Evolutionary conservation across 23 red algal species (phyloP).

Genomic region (Gracilaria vermiculophylla): DNA sequence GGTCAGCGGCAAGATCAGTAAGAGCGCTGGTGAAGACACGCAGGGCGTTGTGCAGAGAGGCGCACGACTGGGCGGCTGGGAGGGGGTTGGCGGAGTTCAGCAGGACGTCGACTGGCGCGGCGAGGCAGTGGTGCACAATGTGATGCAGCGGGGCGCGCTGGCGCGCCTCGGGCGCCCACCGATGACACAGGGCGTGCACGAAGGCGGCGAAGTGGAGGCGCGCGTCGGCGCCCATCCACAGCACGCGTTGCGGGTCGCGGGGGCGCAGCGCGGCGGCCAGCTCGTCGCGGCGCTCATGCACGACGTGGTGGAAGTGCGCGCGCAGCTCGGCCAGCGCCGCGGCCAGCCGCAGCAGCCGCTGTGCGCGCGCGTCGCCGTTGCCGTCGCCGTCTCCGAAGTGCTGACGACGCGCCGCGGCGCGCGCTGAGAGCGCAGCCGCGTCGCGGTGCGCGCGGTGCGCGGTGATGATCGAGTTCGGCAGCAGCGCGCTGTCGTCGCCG

Average conservation of each 20-base stretch:
- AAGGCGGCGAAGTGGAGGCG: background rate
- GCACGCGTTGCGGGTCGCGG: background rate
- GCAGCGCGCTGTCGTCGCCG: slow-evolving; percentile 10
- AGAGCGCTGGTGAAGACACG: background rate
- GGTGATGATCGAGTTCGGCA: background rate
- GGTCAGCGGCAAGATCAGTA: background rate
- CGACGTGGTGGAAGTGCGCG: background rate
- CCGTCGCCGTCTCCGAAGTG: too few relatives aligned
- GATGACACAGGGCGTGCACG: background rate
- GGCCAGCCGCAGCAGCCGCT: background rate
- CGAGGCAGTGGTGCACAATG: background rate
- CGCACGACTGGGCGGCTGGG: background rate
- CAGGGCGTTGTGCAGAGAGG: background rate
- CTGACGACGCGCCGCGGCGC: too few relatives aligned
- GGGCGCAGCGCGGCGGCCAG: background rate
- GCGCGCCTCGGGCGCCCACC: background rate
- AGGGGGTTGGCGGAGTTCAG: background rate
- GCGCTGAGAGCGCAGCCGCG: too few relatives aligned
- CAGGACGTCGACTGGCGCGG: background rate
- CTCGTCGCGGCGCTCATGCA: background rate
- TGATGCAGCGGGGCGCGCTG: background rate
- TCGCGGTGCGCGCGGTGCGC: background rate
- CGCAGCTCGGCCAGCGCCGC: background rate
- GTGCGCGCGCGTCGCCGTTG: background rate
- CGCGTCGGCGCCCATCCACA: background rate